These are phyloP conservation scores for Penicillium sp. DNA, from an alignment of 2,329 filamentous ascomycete species.

Conservation along the genomic window DNA sequence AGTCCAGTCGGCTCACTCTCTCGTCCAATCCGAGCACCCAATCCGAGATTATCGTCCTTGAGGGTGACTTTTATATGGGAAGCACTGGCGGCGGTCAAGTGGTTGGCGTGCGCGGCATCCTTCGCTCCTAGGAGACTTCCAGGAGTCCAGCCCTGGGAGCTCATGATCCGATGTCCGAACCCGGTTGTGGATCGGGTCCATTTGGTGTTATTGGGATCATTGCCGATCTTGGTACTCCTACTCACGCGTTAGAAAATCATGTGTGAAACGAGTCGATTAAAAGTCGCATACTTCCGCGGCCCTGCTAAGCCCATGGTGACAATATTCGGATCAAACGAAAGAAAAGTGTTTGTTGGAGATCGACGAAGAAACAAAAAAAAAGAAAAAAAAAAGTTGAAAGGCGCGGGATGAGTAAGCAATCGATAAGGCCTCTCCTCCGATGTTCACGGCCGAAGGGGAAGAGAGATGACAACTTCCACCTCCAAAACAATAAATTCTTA, in stretches of 20 bases:
- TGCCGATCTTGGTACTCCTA: constrained; percentile 70
- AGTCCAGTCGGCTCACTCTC: constrained; percentile 77
- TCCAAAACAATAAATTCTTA: not conserved
- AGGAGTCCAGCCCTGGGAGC: constrained; percentile 85
- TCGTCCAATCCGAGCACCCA: constrained; percentile 76
- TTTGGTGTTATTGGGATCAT: constrained; percentile 93
- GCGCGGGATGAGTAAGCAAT: constrained; percentile 19
- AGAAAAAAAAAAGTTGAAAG: constrained; percentile 10
- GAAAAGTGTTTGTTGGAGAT: constrained; percentile 3
- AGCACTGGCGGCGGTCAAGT: constrained; percentile 76
- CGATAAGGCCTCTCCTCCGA: constrained; percentile 19
- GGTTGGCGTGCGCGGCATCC: constrained; percentile 70
- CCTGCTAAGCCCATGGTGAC: constrained; percentile 66
- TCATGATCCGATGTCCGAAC: constrained; percentile 88
- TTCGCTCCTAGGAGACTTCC: constrained; percentile 78
- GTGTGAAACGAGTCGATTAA: not conserved
- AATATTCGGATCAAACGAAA: not conserved
- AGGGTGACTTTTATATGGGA: constrained; percentile 81
- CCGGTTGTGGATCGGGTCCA: constrained; percentile 80
- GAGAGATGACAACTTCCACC: not conserved
- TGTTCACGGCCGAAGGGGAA: not conserved
- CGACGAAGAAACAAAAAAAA: constrained; percentile 1
- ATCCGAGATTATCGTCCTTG: constrained; percentile 87
- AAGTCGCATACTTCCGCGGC: constrained; percentile 61
- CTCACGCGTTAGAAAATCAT: constrained; percentile 10